Evolutionary conservation across 106 monocot species (phyloP).

Genomic region (Narthecium ossifragum): DNA sequence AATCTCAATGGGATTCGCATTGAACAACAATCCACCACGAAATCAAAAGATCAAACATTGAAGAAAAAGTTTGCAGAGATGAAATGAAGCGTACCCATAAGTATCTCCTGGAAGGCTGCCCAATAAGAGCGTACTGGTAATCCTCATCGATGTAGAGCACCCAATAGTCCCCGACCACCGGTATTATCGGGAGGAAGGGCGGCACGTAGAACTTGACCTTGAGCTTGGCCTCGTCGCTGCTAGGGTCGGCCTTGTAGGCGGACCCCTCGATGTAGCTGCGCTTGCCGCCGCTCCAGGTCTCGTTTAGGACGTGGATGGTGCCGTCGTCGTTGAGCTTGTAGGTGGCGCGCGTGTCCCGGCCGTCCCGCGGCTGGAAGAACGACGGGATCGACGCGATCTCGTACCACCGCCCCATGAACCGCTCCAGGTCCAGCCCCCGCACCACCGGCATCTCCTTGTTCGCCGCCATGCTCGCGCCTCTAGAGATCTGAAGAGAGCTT

Average conservation of each 20-base stretch:
- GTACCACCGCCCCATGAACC: constrained; percentile 98
- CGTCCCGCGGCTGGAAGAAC: constrained; percentile 61
- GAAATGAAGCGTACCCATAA: constrained; percentile 70
- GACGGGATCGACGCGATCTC: constrained; percentile 96
- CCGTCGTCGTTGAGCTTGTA: constrained; percentile 61
- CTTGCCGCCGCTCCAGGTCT: constrained; percentile 86
- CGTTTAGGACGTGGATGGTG: constrained; percentile 76
- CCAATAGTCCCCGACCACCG: constrained; percentile 84
- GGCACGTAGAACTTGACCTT: constrained; percentile 96
- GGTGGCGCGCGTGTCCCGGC: constrained; percentile 75
- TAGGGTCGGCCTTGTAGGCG: constrained; percentile 59
- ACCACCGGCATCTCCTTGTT: constrained; percentile 61
- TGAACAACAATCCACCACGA: too few relatives aligned
- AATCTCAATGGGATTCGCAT: too few relatives aligned
- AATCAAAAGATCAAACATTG: neutral
- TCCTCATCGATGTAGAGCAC: constrained; percentile 68
- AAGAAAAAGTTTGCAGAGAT: neutral
- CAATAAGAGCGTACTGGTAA: constrained; percentile 68
- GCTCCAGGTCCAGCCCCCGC: constrained; percentile 48
- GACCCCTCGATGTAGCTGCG: constrained; percentile 64
- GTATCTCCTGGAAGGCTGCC: constrained; percentile 62
- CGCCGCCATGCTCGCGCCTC: neutral
- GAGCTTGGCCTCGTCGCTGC: constrained; percentile 84
- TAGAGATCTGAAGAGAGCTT: neutral
- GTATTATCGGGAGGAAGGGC: constrained; percentile 82